Conservation (phyloP, 805 yeast species). For the Teunomyces tritomae region DNA sequence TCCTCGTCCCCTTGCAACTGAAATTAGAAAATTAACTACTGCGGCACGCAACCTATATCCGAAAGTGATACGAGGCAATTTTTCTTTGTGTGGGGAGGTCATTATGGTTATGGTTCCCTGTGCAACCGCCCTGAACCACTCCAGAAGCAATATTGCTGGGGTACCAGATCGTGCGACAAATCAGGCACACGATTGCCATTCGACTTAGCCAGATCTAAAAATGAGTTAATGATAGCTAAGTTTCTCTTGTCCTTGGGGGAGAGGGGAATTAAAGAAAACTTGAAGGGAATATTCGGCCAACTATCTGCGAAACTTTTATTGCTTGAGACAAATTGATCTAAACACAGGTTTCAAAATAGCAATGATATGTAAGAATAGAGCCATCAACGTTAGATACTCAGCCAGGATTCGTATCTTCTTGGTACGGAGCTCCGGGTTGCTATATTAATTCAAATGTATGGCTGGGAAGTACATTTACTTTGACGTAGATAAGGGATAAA, state of each 20-base stretch:
- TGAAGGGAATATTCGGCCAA: no score
- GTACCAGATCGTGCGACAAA: background rate
- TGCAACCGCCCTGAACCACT: background rate
- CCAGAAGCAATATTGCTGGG: background rate
- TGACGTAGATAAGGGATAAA: background rate
- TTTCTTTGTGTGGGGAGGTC: conserved; percentile 3
- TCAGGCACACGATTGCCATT: background rate
- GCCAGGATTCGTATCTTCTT: background rate
- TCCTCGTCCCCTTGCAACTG: conserved; percentile 1
- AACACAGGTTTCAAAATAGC: no score
- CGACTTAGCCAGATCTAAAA: background rate
- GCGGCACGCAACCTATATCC: background rate
- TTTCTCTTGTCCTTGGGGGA: no score
- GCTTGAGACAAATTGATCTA: no score
- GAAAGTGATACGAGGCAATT: background rate
- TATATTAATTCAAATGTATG: no score
- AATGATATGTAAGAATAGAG: no score
- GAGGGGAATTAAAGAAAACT: no score
- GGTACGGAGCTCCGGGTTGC: background rate
- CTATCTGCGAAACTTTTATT: no score
- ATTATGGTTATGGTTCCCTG: conserved; percentile 1
- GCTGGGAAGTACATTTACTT: no score
- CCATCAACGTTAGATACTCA: background rate
- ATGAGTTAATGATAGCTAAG: background rate
- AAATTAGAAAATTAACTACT: background rate